Base-by-base conservation (phyloP, 257 asterid species). In the Mentha longifolia region DNA sequence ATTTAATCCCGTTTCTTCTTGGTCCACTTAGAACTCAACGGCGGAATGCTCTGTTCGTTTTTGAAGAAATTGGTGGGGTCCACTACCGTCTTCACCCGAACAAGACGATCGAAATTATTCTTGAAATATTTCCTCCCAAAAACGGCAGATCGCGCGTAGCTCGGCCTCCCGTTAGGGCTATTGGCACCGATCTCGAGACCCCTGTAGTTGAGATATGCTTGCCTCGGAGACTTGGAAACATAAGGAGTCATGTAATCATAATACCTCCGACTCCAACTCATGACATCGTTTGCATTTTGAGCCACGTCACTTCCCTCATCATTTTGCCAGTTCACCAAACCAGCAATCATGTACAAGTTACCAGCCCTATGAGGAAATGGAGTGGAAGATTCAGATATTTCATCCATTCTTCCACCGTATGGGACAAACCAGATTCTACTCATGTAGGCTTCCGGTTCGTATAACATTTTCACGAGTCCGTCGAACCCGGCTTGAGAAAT, bases 341-440 rank as follows among this genome's bases (percentile, higher is more conserved):
- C 10, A 11, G 28, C 47, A 11, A 22, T 3, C 33, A 70, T 39
- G 76, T 50, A 39, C 41, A 77, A 22, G 57, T n/a, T 7, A 28
- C 65, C 65, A 1, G 30, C 65, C 6, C 65, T 60, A 3, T 60
- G 65, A n/a, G 65, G 65, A 35, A 60, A 72, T 3, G 78, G 71
- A 8, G 49, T 28, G 6, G 57, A 14, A 0, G 35, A 67, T 16
- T 67, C 50, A 0, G 62, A 4, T 0, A 67, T 73, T 15, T 77
- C 72, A 0, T 13, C 63, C 82, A 77, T 71, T 51, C 49, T 57
- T 15, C 61, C 79, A 2, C 79, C 75, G 6, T 68, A 75, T 17
- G 77, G 66, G 6, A 19, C 41, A 11, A 55, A 25, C 50, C 35
- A 51, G 62, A 33, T 2, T 11, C n/a, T 3, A 8, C n/a, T 16